These are phyloP conservation scores for Epichloe elymi DNA, from an alignment of 2,329 filamentous ascomycete species.

Conservation along the genomic window DNA sequence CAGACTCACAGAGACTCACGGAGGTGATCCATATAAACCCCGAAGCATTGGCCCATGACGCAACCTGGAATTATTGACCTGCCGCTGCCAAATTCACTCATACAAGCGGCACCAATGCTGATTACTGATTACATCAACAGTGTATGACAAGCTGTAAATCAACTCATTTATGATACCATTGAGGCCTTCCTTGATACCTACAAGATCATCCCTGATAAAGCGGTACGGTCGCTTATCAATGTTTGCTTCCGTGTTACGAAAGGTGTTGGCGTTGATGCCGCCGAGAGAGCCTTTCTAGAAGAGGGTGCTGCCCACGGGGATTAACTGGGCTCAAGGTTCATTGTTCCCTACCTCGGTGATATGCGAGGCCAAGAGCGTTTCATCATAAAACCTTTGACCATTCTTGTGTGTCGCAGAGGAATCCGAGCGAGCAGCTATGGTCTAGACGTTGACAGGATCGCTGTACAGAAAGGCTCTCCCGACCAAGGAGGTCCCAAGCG, in stretches of 20 bases:
- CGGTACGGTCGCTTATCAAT: constrained; percentile 78
- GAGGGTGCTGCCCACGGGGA: constrained; percentile 49
- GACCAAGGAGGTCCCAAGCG: no score
- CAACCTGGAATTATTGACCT: no score
- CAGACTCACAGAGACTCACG: no score
- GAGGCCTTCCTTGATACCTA: constrained; percentile 30
- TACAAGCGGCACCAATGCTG: no score
- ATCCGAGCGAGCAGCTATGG: no score
- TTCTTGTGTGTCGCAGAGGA: no score
- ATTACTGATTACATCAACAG: constrained; percentile 23
- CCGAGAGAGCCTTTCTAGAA: constrained; percentile 70
- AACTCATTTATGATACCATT: constrained; percentile 26
- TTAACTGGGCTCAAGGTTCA: constrained; percentile 81
- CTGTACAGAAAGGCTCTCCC: no score
- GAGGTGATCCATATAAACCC: no score
- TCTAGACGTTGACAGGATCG: no score
- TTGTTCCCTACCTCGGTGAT: constrained; percentile 68
- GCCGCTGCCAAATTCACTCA: no score
- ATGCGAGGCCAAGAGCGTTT: constrained; percentile 27
- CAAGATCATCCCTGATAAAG: constrained; percentile 60
- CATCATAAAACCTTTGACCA: no score
- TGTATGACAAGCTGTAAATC: constrained; percentile 58
- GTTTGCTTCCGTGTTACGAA: constrained; percentile 72
- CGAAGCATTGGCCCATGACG: no score
- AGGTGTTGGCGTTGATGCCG: constrained; percentile 46